Evolutionary conservation across 495 filamentous ascomycete species (phyloP).

Genomic region (Penicillium coffeae): DNA sequence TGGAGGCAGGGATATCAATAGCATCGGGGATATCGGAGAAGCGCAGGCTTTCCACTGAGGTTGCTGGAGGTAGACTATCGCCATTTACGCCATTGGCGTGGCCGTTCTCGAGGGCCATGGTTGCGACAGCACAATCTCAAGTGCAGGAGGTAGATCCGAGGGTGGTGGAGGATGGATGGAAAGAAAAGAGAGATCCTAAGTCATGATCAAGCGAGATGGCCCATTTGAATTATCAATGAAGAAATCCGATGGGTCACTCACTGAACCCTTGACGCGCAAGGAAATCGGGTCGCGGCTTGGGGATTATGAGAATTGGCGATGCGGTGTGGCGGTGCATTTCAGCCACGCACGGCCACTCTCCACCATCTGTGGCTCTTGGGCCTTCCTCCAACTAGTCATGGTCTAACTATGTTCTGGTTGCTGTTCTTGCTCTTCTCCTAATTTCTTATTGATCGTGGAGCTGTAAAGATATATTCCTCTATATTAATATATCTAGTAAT

Average conservation of each 20-base stretch:
- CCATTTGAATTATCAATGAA: slow-evolving; percentile 7
- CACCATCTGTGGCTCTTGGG: background rate
- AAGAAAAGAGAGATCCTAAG: slow-evolving; percentile 19
- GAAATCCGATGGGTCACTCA: background rate
- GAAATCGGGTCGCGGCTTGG: slow-evolving; percentile 13
- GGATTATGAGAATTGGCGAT: slow-evolving; percentile 17
- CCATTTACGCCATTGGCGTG: slow-evolving; percentile 49
- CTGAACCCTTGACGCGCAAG: background rate
- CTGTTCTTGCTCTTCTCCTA: too few species aligned
- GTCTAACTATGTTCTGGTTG: too few species aligned
- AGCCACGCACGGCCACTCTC: background rate
- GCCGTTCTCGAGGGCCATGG: slow-evolving; percentile 55
- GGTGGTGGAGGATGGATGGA: slow-evolving; percentile 6
- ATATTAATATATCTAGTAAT: too few species aligned
- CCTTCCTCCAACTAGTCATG: too few species aligned
- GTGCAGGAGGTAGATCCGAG: slow-evolving; percentile 1
- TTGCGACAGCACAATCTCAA: slow-evolving; percentile 9
- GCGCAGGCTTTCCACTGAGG: slow-evolving; percentile 40
- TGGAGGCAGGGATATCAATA: slow-evolving; percentile 86
- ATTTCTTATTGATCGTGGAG: too few species aligned
- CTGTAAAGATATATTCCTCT: too few species aligned
- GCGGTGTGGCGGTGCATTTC: slow-evolving; percentile 10
- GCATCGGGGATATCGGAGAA: slow-evolving; percentile 86
- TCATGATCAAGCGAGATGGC: slow-evolving; percentile 32
- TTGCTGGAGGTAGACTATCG: slow-evolving; percentile 20